These are phyloP conservation scores for Biancaea sappan DNA, from an alignment of 306 rosid species.

Conservation along the genomic window DNA sequence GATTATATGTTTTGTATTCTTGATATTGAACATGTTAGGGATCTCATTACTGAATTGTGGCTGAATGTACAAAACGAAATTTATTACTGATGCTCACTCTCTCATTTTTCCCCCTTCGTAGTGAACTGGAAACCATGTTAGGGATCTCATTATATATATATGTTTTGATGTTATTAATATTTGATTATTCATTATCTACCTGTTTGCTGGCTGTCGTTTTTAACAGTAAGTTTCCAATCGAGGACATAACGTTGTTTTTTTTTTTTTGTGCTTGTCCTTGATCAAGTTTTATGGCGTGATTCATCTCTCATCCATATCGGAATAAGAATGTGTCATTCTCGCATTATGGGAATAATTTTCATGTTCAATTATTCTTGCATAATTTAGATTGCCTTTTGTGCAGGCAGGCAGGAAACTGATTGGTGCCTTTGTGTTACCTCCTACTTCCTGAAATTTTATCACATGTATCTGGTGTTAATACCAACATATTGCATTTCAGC, in stretches of 20 bases:
- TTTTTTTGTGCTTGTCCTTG: background rate
- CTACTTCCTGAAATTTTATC: background rate
- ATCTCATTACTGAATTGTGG: slow-evolving; percentile 2
- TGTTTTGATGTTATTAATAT: slow-evolving; percentile 11
- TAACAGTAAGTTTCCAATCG: too few species aligned
- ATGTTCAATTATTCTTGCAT: slow-evolving; percentile 2
- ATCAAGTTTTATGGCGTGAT: background rate
- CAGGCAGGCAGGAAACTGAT: slow-evolving; percentile 49
- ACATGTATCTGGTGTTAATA: background rate
- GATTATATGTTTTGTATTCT: background rate
- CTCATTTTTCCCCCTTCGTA: background rate
- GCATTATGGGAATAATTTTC: slow-evolving; percentile 11
- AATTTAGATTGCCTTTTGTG: slow-evolving; percentile 6
- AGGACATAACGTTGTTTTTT: background rate
- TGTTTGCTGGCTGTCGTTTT: background rate
- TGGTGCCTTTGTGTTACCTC: background rate
- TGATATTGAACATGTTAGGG: background rate
- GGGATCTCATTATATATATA: slow-evolving; percentile 11
- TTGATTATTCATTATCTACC: slow-evolving; percentile 5
- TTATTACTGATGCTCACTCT: background rate
- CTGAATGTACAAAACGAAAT: background rate
- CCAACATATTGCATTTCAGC: background rate
- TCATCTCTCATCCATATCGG: background rate
- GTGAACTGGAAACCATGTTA: background rate
- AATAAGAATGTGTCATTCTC: background rate